Percentiles rank a stretch among this genome's conserved stretches.
phyloP scores from a whole-genome alignment of 345 rosid species.

The Pugionium cornutum region DNA sequence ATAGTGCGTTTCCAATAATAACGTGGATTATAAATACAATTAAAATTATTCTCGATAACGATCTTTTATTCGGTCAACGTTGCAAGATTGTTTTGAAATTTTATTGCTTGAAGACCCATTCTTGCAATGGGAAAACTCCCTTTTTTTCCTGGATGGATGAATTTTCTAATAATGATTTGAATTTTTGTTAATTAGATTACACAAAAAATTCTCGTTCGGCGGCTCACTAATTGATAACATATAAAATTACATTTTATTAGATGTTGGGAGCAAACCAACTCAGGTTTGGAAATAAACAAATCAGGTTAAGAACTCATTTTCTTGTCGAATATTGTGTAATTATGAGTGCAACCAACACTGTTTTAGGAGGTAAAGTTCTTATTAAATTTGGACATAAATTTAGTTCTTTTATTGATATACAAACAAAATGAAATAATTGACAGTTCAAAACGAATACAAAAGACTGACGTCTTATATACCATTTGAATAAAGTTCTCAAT shows the following conservation, averaged over 20 bases:
- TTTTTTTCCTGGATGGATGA: neutral
- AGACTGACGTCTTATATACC: no score
- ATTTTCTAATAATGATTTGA: neutral
- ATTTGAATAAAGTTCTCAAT: no score
- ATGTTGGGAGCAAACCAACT: neutral
- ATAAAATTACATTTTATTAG: neutral
- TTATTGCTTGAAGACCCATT: conserved; percentile 3
- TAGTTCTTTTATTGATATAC: no score
- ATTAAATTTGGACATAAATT: no score
- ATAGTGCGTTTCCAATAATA: neutral
- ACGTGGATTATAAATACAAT: neutral
- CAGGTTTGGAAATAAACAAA: no score
- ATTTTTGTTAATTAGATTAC: neutral
- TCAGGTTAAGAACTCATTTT: no score
- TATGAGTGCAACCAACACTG: no score
- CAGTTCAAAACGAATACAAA: no score
- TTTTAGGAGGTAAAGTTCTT: no score
- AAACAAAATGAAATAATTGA: no score
- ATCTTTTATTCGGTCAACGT: conserved; percentile 16
- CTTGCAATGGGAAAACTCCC: conserved; percentile 1
- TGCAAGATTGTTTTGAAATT: neutral
- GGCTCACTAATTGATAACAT: conserved; percentile 7
- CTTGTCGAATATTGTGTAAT: no score
- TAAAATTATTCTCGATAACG: neutral
- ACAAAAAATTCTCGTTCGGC: conserved; percentile 14